Conservation (phyloP, 2,329 filamentous ascomycete species). For the Colletotrichum noveboracense region DNA sequence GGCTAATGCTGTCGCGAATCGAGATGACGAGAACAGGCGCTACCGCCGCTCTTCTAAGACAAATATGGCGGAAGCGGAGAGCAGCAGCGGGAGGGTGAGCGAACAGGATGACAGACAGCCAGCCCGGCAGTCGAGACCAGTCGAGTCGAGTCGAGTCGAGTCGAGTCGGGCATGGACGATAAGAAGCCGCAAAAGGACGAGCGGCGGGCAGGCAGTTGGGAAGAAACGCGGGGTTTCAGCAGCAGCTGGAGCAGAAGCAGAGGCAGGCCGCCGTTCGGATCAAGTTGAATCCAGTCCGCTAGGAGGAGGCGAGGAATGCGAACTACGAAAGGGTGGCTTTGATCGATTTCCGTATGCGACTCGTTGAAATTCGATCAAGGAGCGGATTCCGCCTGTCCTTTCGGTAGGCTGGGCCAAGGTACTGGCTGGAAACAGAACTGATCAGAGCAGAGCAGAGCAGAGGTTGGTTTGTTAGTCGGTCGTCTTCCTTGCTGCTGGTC, state of each 20-base stretch:
- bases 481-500: not conserved
- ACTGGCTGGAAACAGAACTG: not conserved
- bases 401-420: not conserved
- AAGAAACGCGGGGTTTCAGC: constrained; percentile 11
- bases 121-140: not conserved
- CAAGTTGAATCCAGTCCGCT: not conserved
- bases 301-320: not conserved
- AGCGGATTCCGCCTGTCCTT: not conserved
- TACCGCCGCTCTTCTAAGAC: constrained; percentile 10
- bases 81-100: not conserved
- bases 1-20: constrained; percentile 13
- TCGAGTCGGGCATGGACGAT: not conserved
- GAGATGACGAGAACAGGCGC: constrained; percentile 10
- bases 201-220: not conserved
- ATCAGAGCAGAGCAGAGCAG: not conserved
- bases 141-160: not conserved
- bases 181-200: not conserved
- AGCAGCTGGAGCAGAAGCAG: not conserved
- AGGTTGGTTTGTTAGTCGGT: not conserved
- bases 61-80: constrained; percentile 5
- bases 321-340: not conserved
- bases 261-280: not conserved
- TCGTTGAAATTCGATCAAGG: not conserved
- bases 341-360: not conserved
- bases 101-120: not conserved